phyloP scores from a whole-genome alignment of 129 eudicot genomes.

The Centella asiatica region DNA sequence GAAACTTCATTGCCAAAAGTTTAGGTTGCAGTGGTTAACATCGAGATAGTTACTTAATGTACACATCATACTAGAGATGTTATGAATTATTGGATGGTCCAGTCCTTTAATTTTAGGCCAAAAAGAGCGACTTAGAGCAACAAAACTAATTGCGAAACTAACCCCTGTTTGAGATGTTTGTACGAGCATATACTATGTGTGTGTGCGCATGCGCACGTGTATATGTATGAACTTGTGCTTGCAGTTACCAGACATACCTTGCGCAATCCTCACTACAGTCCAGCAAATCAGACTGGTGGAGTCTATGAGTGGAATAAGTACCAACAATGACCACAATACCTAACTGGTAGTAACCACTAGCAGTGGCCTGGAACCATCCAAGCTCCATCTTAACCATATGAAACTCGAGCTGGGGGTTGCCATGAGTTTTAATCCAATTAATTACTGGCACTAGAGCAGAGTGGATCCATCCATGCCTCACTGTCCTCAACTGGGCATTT shows the following conservation, averaged over 20 bases:
- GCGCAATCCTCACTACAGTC: conserved; percentile 39
- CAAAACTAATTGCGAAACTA: background rate
- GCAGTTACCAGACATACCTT: conserved; percentile 32
- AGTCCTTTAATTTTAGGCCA: background rate
- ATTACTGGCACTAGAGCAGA: conserved; percentile 57
- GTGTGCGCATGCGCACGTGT: background rate
- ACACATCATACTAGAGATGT: background rate
- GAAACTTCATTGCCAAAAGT: no score
- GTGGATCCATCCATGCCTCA: conserved; percentile 60
- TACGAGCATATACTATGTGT: no score
- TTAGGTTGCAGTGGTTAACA: no score
- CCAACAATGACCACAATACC: conserved; percentile 70
- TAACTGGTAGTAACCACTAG: conserved; percentile 76
- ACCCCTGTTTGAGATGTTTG: background rate
- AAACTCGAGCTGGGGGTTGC: conserved; percentile 78
- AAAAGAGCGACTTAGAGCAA: background rate
- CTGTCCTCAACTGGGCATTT: conserved; percentile 73
- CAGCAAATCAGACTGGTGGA: conserved; percentile 35
- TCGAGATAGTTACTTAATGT: background rate
- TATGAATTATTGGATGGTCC: background rate
- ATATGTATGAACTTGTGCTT: background rate
- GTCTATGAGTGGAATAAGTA: conserved; percentile 37
- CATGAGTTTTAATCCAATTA: conserved; percentile 69
- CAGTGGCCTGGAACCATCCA: conserved; percentile 88
- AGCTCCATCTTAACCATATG: conserved; percentile 73